Evolutionary conservation across 2,329 filamentous ascomycete species (phyloP).

Genomic region (Coniella vitis): DNA sequence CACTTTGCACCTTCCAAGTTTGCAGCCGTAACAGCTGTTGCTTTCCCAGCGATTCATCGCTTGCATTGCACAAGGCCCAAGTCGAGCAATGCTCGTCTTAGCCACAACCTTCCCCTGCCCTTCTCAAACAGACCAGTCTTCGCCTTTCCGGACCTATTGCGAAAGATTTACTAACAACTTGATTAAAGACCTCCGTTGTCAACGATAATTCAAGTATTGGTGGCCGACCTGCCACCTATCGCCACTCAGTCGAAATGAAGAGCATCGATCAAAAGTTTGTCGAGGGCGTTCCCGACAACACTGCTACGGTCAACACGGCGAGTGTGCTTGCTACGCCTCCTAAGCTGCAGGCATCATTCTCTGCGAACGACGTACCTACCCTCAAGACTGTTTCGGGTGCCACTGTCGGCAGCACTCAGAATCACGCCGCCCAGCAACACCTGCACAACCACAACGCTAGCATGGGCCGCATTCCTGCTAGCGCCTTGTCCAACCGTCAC

Average conservation of each 20-base stretch:
- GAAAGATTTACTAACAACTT: slow-evolving; percentile 28
- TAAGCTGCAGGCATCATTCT: slow-evolving; percentile 82
- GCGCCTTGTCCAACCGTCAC: slow-evolving; percentile 59
- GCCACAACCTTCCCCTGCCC: too few species aligned
- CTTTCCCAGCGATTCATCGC: not conserved
- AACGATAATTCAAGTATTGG: slow-evolving; percentile 41
- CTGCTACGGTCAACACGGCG: slow-evolving; percentile 38
- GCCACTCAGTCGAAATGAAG: slow-evolving; percentile 53
- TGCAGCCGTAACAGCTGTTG: not conserved
- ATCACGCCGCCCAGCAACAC: slow-evolving; percentile 55
- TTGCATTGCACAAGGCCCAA: not conserved
- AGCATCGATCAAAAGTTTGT: slow-evolving; percentile 38
- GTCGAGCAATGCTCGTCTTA: too few species aligned
- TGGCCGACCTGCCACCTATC: slow-evolving; percentile 41
- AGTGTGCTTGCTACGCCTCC: slow-evolving; percentile 54
- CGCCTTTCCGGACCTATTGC: slow-evolving; percentile 31
- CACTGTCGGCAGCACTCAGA: slow-evolving; percentile 43
- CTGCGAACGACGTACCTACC: slow-evolving; percentile 81
- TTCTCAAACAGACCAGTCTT: too few species aligned
- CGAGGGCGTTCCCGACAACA: slow-evolving; percentile 35
- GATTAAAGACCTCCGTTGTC: slow-evolving; percentile 28
- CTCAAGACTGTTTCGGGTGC: slow-evolving; percentile 61
- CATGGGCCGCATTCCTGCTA: slow-evolving; percentile 69
- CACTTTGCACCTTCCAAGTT: not conserved
- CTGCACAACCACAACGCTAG: slow-evolving; percentile 76